Conservation (phyloP, 2,329 filamentous ascomycete genomes). For the Aspergillus clavatus region DNA sequence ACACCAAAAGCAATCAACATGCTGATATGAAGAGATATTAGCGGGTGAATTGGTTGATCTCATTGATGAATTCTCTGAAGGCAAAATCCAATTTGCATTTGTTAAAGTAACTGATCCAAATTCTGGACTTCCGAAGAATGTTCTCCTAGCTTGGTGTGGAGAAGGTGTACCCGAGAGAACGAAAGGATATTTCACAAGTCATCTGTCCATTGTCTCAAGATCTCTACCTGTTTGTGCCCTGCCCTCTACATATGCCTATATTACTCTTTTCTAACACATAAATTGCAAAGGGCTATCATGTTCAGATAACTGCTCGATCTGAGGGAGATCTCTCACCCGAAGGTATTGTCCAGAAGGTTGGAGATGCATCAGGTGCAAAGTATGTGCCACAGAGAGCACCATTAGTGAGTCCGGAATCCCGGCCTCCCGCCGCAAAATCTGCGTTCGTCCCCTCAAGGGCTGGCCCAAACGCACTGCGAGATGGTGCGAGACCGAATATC, state of each 20-base stretch:
- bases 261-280: constrained; percentile 2
- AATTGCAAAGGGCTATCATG: constrained; percentile 70
- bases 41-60: constrained; percentile 88
- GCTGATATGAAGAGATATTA: constrained; percentile 36
- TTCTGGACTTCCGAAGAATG: constrained; percentile 79
- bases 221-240: constrained; percentile 64
- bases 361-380: constrained; percentile 90
- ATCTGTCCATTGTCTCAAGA: constrained; percentile 83
- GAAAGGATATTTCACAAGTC: constrained; percentile 97
- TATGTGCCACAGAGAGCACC: constrained; percentile 69
- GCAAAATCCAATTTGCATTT: constrained; percentile 93
- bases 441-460: constrained; percentile 75
- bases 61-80: constrained; percentile 94
- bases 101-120: constrained; percentile 96
- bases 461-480: constrained; percentile 62
- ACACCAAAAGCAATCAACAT: background rate
- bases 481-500: constrained; percentile 46
- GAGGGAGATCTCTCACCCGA: constrained; percentile 84
- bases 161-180: constrained; percentile 97
- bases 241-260: constrained; percentile 1
- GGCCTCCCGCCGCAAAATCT: constrained; percentile 74
- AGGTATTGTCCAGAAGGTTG: constrained; percentile 84
- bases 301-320: constrained; percentile 92
- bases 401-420: constrained; percentile 50
- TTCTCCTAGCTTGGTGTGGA: constrained; percentile 94